These are phyloP conservation scores for Penicillium egyptiacum DNA, from an alignment of 495 filamentous ascomycete species.

Conservation along the genomic window DNA sequence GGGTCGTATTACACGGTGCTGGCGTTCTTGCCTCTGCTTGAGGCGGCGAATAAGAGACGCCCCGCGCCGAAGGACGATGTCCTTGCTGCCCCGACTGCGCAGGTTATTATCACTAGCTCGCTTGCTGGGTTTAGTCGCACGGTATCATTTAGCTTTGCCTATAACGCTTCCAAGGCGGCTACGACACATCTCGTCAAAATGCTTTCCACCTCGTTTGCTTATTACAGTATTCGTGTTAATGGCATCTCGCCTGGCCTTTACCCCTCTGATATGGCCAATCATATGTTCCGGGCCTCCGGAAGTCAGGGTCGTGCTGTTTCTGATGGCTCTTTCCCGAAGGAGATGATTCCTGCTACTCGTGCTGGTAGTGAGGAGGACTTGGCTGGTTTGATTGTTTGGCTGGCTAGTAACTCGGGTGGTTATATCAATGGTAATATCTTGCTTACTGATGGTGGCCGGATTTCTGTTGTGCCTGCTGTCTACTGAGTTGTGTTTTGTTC, in stretches of 20 bases:
- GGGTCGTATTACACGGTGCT: conserved; percentile 63
- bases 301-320: conserved; percentile 24
- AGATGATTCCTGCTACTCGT: conserved; percentile 52
- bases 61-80: conserved; percentile 31
- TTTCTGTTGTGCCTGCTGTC: conserved; percentile 45
- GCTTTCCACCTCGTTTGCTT: conserved; percentile 51
- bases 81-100: conserved; percentile 53
- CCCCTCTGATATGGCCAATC: conserved; percentile 61
- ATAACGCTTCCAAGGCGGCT: conserved; percentile 64
- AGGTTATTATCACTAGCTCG: conserved; percentile 64
- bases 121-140: conserved; percentile 60
- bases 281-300: conserved; percentile 23
- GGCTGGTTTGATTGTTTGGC: conserved; percentile 60
- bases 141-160: conserved; percentile 58
- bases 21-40: conserved; percentile 62
- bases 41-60: conserved; percentile 57
- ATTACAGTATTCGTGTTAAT: conserved; percentile 63
- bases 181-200: conserved; percentile 65
- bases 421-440: conserved; percentile 61
- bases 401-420: conserved; percentile 60
- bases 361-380: conserved; percentile 62
- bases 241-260: conserved; percentile 67
- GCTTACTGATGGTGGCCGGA: conserved; percentile 60
- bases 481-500: conserved; percentile 34
- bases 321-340: conserved; percentile 44